phyloP scores from a whole-genome alignment of 2,329 filamentous ascomycete species.

The Rutstroemia sp. region DNA sequence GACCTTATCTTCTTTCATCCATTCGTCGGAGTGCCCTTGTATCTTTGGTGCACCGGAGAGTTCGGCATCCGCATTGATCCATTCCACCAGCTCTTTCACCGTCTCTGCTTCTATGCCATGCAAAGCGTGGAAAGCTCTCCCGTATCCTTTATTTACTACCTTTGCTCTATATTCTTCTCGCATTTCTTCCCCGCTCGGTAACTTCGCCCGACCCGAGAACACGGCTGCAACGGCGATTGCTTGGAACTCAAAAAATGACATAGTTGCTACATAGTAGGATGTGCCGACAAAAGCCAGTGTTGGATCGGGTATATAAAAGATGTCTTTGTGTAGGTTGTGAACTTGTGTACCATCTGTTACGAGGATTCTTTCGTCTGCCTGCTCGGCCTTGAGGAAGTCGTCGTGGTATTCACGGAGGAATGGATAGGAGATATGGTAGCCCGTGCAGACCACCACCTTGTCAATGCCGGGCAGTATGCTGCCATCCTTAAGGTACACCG shows the following conservation, averaged over 20 bases:
- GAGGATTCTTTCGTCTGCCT: slow-evolving; percentile 45
- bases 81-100: slow-evolving; percentile 2
- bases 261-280: slow-evolving; percentile 41
- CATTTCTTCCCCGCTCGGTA: slow-evolving; percentile 27
- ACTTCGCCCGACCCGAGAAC: slow-evolving; percentile 30
- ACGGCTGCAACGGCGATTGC: slow-evolving; percentile 39
- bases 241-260: slow-evolving; percentile 44
- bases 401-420: slow-evolving; percentile 47
- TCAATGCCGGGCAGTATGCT: slow-evolving; percentile 47
- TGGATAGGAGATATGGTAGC: slow-evolving; percentile 60
- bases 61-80: slow-evolving; percentile 6
- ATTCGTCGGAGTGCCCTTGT: slow-evolving; percentile 1
- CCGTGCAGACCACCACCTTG: slow-evolving; percentile 56
- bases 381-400: slow-evolving; percentile 32
- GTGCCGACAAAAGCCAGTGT: slow-evolving; percentile 39
- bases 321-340: slow-evolving; percentile 45
- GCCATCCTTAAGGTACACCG: slow-evolving; percentile 46
- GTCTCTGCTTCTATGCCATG: background rate
- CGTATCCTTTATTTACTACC: slow-evolving; percentile 5
- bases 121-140: slow-evolving; percentile 5
- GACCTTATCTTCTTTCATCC: slow-evolving; percentile 1
- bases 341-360: slow-evolving; percentile 41
- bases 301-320: slow-evolving; percentile 44
- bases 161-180: slow-evolving; percentile 4
- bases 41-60: background rate